These are phyloP conservation scores for Candolleomyces efflorescens DNA, from an alignment of 768 basidiomycete genomes.

Conservation along the genomic window DNA sequence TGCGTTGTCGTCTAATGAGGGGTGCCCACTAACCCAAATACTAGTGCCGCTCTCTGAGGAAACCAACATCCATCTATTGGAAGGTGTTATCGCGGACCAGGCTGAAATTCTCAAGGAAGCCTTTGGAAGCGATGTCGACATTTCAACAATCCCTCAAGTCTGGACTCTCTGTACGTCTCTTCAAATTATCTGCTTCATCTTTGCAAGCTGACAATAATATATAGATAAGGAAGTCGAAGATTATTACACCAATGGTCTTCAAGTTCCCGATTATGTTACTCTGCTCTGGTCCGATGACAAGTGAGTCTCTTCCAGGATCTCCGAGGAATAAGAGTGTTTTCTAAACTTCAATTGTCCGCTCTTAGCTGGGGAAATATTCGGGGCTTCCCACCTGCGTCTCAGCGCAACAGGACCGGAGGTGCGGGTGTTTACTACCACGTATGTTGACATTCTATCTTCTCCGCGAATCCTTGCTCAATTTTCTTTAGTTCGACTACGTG, in stretches of 20 bases:
- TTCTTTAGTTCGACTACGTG: constrained; percentile 46
- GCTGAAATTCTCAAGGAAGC: constrained; percentile 53
- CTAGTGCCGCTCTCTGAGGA: constrained; percentile 49
- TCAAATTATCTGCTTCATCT: background rate
- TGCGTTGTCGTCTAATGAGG: background rate
- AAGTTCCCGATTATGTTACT: constrained; percentile 60
- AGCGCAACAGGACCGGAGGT: constrained; percentile 60
- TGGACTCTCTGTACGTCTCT: constrained; percentile 51
- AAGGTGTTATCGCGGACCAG: constrained; percentile 57
- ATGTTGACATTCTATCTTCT: constrained; percentile 13
- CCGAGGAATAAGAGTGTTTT: background rate
- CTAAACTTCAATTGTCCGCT: background rate
- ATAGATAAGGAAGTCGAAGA: constrained; percentile 59
- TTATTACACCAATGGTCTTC: constrained; percentile 61
- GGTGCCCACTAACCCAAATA: background rate
- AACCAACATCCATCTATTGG: constrained; percentile 46
- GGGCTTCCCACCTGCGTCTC: constrained; percentile 48
- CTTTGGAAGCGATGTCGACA: constrained; percentile 40
- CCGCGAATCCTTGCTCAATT: constrained; percentile 1
- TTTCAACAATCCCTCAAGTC: constrained; percentile 55
- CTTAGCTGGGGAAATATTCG: constrained; percentile 66
- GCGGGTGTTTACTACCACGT: constrained; percentile 72
- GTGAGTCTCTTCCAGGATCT: constrained; percentile 25
- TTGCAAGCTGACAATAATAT: background rate
- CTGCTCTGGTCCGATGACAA: constrained; percentile 74